Evolutionary conservation across 2,329 filamentous ascomycete genomes (phyloP).

Genomic region (Ceratocystis huliohia): DNA sequence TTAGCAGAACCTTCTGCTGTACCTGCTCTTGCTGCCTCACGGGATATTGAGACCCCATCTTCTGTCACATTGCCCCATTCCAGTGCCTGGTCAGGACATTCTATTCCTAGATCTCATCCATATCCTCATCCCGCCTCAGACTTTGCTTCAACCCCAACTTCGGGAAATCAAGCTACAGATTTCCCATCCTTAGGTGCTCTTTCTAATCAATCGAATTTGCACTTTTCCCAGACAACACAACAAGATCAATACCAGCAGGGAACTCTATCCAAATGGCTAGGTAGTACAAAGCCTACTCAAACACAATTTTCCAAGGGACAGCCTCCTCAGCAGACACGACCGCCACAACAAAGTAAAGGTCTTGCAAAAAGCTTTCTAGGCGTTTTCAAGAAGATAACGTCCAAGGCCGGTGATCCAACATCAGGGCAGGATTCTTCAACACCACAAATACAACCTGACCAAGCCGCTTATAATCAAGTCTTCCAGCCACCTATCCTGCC

Average conservation of each 20-base stretch:
- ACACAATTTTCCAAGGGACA: background rate
- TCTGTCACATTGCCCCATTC: background rate
- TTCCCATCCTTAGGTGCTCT: background rate
- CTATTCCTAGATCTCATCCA: background rate
- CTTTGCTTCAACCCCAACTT: background rate
- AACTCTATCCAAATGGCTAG: background rate
- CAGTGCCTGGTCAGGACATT: background rate
- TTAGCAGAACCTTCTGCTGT: background rate
- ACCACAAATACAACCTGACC: background rate
- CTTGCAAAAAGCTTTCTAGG: background rate
- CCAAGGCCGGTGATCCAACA: background rate
- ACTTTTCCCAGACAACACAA: background rate
- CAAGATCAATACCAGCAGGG: background rate
- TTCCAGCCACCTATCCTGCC: background rate
- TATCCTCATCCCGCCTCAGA: background rate
- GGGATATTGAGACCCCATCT: constrained; percentile 4
- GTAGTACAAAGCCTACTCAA: background rate
- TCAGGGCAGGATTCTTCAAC: background rate
- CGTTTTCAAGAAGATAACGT: background rate
- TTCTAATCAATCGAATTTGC: background rate
- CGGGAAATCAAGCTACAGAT: background rate
- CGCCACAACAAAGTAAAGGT: background rate
- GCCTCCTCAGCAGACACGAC: background rate
- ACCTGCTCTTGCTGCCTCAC: background rate
- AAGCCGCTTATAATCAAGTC: background rate